Conservation (phyloP, 164 flowering plant genomes). For the Tetracentron sinense region DNA sequence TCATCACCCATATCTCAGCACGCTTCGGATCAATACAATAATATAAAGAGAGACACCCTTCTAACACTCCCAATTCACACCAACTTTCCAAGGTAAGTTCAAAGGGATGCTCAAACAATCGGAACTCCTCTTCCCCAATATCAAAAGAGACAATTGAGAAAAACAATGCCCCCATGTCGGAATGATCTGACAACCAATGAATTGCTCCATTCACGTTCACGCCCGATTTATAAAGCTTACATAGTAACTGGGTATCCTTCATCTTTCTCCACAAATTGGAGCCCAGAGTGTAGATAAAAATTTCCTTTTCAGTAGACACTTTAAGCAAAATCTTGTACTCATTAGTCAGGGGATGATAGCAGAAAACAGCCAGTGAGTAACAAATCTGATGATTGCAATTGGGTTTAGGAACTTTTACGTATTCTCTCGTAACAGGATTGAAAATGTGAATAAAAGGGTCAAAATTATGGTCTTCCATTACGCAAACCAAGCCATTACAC, state of each 20-base stretch:
- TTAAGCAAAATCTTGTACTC: conserved; percentile 8
- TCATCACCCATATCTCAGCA: conserved; percentile 14
- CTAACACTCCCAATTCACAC: background rate
- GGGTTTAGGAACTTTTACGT: background rate
- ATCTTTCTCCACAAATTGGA: too few species aligned
- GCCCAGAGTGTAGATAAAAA: background rate
- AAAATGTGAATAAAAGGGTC: background rate
- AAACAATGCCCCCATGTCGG: background rate
- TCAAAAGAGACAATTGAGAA: too few species aligned
- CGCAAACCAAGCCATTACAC: conserved; percentile 11
- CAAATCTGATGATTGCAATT: too few species aligned
- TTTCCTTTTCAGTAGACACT: background rate
- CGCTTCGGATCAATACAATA: too few species aligned
- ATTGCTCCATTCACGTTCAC: too few species aligned
- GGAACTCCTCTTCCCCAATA: too few species aligned
- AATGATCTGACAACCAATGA: too few species aligned
- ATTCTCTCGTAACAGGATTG: background rate
- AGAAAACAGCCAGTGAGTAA: too few species aligned
- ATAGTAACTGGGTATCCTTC: too few species aligned
- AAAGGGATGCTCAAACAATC: background rate
- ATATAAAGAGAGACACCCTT: conserved; percentile 6
- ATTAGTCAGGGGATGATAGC: background rate
- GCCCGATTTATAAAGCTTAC: too few species aligned
- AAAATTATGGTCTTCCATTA: conserved; percentile 4
- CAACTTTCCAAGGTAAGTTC: background rate